Percentiles rank a stretch among this genome's conserved stretches.
Evolutionary conservation across 345 rosid species (phyloP).

Genomic region (Pugionium cornutum): DNA sequence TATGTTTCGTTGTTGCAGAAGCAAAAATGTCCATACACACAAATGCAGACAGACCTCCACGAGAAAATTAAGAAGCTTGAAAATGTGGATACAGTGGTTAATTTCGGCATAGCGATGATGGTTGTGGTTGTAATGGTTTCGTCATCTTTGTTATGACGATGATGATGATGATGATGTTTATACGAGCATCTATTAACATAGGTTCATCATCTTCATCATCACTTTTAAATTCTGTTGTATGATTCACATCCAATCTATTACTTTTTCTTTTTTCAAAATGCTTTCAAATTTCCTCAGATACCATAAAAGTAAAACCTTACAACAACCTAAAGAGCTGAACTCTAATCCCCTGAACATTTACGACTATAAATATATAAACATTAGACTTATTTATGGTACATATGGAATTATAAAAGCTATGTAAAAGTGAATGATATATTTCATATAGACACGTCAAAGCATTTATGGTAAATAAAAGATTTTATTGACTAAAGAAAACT

Average conservation of each 20-base stretch:
- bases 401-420: too few relatives aligned
- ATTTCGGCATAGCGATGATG: slow-evolving; percentile 62
- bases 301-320: neutral
- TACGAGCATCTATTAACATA: slow-evolving; percentile 19
- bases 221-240: slow-evolving; percentile 21
- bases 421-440: neutral
- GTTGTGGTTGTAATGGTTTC: slow-evolving; percentile 39
- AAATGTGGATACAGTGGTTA: slow-evolving; percentile 57
- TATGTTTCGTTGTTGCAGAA: slow-evolving; percentile 45
- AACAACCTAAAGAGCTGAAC: too few relatives aligned
- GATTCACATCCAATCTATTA: slow-evolving; percentile 7
- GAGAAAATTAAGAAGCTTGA: slow-evolving; percentile 48
- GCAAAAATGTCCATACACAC: slow-evolving; percentile 47
- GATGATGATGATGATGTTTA: slow-evolving; percentile 2
- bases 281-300: neutral
- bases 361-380: too few relatives aligned
- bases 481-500: neutral
- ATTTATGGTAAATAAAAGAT: neutral
- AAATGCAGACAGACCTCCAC: slow-evolving; percentile 39
- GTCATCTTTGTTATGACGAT: slow-evolving; percentile 31
- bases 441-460: neutral
- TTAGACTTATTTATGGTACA: too few relatives aligned
- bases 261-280: neutral
- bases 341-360: too few relatives aligned
- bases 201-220: neutral